These are phyloP conservation scores for Mycena capillaripes DNA, from an alignment of 768 basidiomycete species.

Conservation along the genomic window DNA sequence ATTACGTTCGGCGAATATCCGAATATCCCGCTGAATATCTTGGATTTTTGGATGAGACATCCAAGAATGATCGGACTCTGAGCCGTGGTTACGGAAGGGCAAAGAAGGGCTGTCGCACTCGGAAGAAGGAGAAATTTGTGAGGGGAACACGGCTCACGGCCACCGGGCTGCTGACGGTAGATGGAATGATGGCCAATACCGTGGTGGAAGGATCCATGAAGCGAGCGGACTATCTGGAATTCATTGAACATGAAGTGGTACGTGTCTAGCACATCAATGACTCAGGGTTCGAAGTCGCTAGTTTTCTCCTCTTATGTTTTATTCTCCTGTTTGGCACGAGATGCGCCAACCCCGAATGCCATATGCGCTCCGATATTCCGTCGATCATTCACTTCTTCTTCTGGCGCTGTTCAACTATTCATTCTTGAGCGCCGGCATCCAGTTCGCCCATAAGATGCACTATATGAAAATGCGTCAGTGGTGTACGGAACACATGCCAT, in stretches of 20 bases:
- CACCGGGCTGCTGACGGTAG: conserved; percentile 26
- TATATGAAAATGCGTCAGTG: no score
- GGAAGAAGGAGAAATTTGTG: background rate
- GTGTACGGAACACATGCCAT: no score
- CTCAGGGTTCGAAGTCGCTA: no score
- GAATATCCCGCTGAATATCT: conserved; percentile 49
- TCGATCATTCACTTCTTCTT: no score
- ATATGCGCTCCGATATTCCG: no score
- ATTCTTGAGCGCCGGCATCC: no score
- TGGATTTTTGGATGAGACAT: conserved; percentile 52
- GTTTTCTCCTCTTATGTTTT: no score
- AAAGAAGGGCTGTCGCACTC: background rate
- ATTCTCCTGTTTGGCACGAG: no score
- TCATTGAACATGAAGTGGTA: conserved; percentile 32
- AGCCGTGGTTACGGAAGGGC: background rate
- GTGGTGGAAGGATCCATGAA: conserved; percentile 35
- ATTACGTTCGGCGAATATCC: conserved; percentile 44
- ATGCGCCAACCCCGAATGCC: no score
- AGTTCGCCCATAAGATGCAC: no score
- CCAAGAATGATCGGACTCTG: conserved; percentile 47
- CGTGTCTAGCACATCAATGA: no score
- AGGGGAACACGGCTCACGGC: conserved; percentile 24
- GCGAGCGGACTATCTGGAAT: conserved; percentile 16
- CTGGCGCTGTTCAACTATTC: no score
- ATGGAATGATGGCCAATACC: conserved; percentile 34